Conservation (phyloP, 306 rosid genomes). For the Medicago truncatula region DNA sequence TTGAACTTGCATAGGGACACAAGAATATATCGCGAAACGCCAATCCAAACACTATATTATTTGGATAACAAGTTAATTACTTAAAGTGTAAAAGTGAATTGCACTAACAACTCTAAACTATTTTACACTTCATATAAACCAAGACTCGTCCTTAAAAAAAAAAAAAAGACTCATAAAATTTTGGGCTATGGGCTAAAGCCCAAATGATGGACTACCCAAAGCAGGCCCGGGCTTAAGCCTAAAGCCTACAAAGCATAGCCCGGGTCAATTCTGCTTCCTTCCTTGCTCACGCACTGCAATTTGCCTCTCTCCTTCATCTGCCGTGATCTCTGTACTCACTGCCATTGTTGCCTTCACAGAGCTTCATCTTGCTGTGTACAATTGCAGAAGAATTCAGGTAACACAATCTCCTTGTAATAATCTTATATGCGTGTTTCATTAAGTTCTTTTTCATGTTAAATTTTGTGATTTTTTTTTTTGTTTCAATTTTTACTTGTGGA, state of each 20-base stretch:
- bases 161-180: not conserved
- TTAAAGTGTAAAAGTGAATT: too few relatives aligned
- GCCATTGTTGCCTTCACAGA: constrained; percentile 6
- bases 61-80: too few relatives aligned
- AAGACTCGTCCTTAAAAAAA: too few relatives aligned
- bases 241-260: constrained; percentile 38
- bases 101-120: too few relatives aligned
- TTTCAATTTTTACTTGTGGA: constrained; percentile 18
- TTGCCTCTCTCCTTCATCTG: constrained; percentile 19
- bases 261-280: not conserved
- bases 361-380: constrained; percentile 50
- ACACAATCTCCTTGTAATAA: not conserved
- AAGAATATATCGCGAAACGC: too few relatives aligned
- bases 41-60: too few relatives aligned
- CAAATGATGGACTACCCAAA: not conserved
- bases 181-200: constrained; percentile 4
- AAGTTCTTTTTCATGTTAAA: constrained; percentile 22
- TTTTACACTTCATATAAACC: too few relatives aligned
- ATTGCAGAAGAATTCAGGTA: constrained; percentile 70
- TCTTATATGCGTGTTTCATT: not conserved
- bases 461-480: not conserved
- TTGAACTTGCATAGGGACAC: too few relatives aligned
- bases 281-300: not conserved
- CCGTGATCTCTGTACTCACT: not conserved
- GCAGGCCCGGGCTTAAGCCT: constrained; percentile 46